These are phyloP conservation scores for Suillus hirtellus DNA, from an alignment of 768 basidiomycete genomes.

Conservation along the genomic window DNA sequence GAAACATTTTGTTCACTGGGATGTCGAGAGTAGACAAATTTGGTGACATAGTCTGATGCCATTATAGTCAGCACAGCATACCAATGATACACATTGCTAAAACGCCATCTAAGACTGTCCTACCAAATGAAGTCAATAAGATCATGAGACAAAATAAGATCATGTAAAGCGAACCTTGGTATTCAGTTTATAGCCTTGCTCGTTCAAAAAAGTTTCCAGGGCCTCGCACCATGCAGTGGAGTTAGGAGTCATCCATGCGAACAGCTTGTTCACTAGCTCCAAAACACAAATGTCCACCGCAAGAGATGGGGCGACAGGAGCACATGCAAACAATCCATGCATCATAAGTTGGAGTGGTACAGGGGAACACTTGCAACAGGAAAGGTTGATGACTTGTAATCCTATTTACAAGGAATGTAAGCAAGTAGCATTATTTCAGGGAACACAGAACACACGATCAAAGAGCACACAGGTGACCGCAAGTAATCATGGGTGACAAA, in stretches of 20 bases:
- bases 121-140: conserved; percentile 3
- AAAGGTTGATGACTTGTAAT: conserved; percentile 3
- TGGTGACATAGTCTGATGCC: too few relatives aligned
- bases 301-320: conserved; percentile 31
- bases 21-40: too few relatives aligned
- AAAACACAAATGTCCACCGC: conserved; percentile 34
- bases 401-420: neutral
- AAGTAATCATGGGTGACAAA: neutral
- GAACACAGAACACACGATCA: neutral
- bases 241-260: conserved; percentile 17
- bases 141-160: neutral
- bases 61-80: too few relatives aligned
- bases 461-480: conserved; percentile 6
- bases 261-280: conserved; percentile 23
- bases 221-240: conserved; percentile 12
- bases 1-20: too few relatives aligned
- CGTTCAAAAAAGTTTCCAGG: conserved; percentile 13
- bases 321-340: conserved; percentile 27
- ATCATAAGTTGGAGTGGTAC: conserved; percentile 27
- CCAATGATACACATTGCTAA: conserved; percentile 22
- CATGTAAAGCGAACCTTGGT: conserved; percentile 9
- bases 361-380: conserved; percentile 13
- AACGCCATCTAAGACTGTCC: conserved; percentile 26
- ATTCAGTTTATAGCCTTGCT: conserved; percentile 12
- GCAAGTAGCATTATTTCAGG: neutral